phyloP scores from a whole-genome alignment of 225 moss, liverwort and hornwort species.

The Rhytidiadelphus loreus region DNA sequence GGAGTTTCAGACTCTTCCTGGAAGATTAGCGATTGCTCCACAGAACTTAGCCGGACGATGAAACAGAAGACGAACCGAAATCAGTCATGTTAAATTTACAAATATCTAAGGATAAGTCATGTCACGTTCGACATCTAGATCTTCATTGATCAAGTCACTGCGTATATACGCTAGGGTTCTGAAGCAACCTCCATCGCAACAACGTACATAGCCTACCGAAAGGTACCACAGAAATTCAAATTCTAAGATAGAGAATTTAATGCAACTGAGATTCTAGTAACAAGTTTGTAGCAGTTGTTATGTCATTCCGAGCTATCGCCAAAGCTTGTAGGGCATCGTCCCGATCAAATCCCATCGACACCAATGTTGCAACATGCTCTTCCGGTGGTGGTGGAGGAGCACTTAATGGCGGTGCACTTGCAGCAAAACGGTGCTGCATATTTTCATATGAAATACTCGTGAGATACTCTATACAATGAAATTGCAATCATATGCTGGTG shows the following conservation, averaged over 20 bases:
- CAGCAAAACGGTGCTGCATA: constrained; percentile 65
- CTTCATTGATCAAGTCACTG: constrained; percentile 1
- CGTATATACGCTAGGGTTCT: not conserved
- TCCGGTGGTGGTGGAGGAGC: constrained; percentile 44
- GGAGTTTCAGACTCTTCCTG: not conserved
- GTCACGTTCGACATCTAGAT: not conserved
- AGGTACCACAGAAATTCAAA: not conserved
- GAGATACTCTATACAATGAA: not conserved
- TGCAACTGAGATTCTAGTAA: constrained; percentile 80
- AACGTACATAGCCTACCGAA: not conserved
- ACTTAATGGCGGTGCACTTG: constrained; percentile 47
- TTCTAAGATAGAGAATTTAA: not conserved
- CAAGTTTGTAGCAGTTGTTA: constrained; percentile 68
- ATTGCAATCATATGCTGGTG: not conserved
- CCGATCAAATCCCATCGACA: constrained; percentile 91
- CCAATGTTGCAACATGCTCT: constrained; percentile 62
- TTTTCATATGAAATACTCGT: not conserved
- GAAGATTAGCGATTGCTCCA: not conserved
- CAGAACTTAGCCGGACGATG: not conserved
- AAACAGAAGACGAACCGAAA: not conserved
- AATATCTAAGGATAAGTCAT: not conserved
- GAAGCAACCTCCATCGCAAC: not conserved
- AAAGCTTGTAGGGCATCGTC: constrained; percentile 71
- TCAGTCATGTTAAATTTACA: constrained; percentile 5
- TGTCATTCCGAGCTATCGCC: constrained; percentile 65